Evolutionary conservation across 768 basidiomycete species (phyloP), one percentile per base, ranked within the genome.

Genomic region (Boletales sp.): DNA sequence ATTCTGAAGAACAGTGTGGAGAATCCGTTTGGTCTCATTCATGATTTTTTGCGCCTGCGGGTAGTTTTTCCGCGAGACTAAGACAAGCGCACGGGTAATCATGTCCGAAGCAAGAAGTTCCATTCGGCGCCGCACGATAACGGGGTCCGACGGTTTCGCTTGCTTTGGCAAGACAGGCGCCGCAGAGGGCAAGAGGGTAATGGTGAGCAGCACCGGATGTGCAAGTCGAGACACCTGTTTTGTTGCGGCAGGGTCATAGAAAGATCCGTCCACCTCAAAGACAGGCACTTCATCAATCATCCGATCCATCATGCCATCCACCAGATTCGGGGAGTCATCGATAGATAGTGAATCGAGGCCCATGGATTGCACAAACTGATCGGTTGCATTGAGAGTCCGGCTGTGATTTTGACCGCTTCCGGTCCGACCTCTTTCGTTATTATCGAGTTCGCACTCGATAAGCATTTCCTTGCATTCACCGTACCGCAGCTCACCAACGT

Each of bases 381-480:
- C 92, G 15, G 91, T 95, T 24, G 92, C 92, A 55, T 88, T 90
- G 67, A 85, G 65, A 29, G 74, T 64, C 12, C 62, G 62, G 43
- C 32, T 45, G 29, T 54, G 43, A n/a, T 49, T 56, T 35, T 55
- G 50, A 39, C 41, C 36, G 15, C 40, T 35, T 36, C 47, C 55
- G 8, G 40, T 37, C 30, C 55, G 65, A 45, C 61, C 61, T 38
- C 48, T 54, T 50, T 90, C 87, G 47, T 75, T 72, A 60, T 91
- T 90, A 63, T 93, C 89, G 52, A 97, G 79, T 71, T 99, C 97
- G 30, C 66, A 67, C 71, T 99, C 95, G 53, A 99, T 82, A 18
- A 99, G 78, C 82, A 99, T 93, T 79, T 99, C 97, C 71, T 95
- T 91, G 63, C 83, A 80, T 74, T 98, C 94, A n/a, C 97, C 97